Evolutionary conservation across 2,329 filamentous ascomycete genomes (phyloP).

Genomic region (Pseudogymnoascus sp.): DNA sequence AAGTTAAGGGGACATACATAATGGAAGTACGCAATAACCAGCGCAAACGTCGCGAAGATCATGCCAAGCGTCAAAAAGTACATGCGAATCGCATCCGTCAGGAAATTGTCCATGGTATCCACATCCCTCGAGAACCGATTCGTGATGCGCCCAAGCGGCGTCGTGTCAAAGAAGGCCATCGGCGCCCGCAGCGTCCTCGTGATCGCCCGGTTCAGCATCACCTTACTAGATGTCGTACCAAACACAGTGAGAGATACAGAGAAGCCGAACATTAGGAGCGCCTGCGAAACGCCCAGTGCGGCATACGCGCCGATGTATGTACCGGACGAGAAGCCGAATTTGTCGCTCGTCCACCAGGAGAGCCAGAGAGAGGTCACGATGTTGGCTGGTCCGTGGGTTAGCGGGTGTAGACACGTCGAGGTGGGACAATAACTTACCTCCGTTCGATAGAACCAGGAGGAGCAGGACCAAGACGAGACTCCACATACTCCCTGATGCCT

Average conservation of each 20-base stretch:
- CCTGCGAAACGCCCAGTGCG: constrained; percentile 64
- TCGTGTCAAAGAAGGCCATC: constrained; percentile 97
- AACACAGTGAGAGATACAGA: constrained; percentile 70
- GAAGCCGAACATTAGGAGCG: constrained; percentile 71
- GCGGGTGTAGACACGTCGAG: neutral
- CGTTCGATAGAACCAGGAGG: constrained; percentile 58
- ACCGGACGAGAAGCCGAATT: constrained; percentile 60
- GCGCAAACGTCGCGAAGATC: constrained; percentile 75
- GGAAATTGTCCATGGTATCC: constrained; percentile 90
- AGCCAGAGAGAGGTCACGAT: constrained; percentile 88
- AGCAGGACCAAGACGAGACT: constrained; percentile 50
- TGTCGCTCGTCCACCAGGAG: constrained; percentile 83
- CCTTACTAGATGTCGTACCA: constrained; percentile 74
- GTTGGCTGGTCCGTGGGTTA: constrained; percentile 47
- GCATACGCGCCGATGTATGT: constrained; percentile 69
- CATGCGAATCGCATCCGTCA: constrained; percentile 87
- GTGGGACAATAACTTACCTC: constrained; percentile 25
- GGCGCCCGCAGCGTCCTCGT: constrained; percentile 64
- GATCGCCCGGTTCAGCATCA: constrained; percentile 76
- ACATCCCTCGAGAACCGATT: constrained; percentile 96
- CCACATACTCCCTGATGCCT: constrained; percentile 51
- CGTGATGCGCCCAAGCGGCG: constrained; percentile 87
- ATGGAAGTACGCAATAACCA: constrained; percentile 94
- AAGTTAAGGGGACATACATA: constrained; percentile 39
- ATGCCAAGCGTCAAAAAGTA: constrained; percentile 80